phyloP scores from a whole-genome alignment of 164 flowering plant genomes.

The Aristolochia fimbriata region DNA sequence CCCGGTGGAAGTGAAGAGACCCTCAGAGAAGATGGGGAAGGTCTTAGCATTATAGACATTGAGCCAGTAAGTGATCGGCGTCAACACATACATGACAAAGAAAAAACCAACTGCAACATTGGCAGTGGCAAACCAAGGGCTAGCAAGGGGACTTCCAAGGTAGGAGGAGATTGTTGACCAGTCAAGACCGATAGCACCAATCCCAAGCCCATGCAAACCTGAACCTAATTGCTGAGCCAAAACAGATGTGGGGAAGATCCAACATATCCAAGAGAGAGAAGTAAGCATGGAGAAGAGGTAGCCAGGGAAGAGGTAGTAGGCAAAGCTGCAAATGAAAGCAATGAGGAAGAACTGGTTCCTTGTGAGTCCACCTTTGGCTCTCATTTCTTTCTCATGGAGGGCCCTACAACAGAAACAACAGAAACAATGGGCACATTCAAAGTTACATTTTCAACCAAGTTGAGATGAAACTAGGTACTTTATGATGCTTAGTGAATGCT shows the following conservation, averaged over 20 bases:
- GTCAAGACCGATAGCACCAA: slow-evolving; percentile 58
- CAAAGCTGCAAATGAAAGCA: slow-evolving; percentile 62
- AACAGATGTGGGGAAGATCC: slow-evolving; percentile 51
- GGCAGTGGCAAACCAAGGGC: slow-evolving; percentile 92
- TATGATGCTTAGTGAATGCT: no score
- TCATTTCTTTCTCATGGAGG: slow-evolving; percentile 57
- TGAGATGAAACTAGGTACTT: no score
- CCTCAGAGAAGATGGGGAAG: slow-evolving; percentile 57
- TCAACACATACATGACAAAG: slow-evolving; percentile 53
- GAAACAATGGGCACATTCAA: no score
- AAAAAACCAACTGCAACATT: slow-evolving; percentile 62
- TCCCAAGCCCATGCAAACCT: slow-evolving; percentile 64
- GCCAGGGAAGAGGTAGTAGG: slow-evolving; percentile 74
- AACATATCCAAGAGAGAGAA: slow-evolving; percentile 76
- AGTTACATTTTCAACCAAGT: no score
- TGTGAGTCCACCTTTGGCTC: slow-evolving; percentile 48
- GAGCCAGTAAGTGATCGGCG: slow-evolving; percentile 58
- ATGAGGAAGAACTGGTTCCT: slow-evolving; percentile 69
- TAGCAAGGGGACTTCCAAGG: slow-evolving; percentile 76
- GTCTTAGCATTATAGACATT: slow-evolving; percentile 59
- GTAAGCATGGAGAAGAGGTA: slow-evolving; percentile 69
- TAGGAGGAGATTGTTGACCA: slow-evolving; percentile 76
- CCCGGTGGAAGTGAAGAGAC: slow-evolving; percentile 44
- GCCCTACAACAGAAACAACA: slow-evolving; percentile 37
- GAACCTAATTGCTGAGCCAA: slow-evolving; percentile 76